Percentiles rank a stretch among this genome's conserved stretches.
phyloP scores from a whole-genome alignment of 73 alveolate genomes.

The Effrenium voratum region DNA sequence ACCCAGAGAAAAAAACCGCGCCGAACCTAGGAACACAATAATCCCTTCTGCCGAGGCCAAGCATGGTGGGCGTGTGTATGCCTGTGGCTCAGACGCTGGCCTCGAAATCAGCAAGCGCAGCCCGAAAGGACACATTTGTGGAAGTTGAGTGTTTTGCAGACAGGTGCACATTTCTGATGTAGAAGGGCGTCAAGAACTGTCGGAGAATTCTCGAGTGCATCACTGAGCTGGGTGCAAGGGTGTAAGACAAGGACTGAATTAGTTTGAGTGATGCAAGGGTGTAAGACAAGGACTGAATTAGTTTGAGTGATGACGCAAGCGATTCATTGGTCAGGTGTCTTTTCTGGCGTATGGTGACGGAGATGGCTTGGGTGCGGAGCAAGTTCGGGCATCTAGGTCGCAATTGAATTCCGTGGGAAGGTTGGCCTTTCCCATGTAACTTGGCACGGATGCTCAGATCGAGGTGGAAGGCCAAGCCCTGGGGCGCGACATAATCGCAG shows the following conservation, averaged over 20 bases:
- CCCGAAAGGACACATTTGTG: too few species aligned
- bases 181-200: conserved; percentile 53
- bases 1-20: neutral
- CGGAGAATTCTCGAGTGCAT: conserved; percentile 40
- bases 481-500: too few species aligned
- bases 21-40: too few species aligned
- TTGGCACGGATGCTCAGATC: too few species aligned
- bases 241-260: neutral
- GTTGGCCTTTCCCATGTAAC: too few species aligned
- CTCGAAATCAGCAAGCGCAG: too few species aligned
- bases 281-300: too few species aligned
- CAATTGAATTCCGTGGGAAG: too few species aligned
- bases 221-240: neutral
- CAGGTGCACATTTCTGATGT: conserved; percentile 79
- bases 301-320: neutral
- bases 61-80: conserved; percentile 87
- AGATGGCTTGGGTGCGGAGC: conserved; percentile 90
- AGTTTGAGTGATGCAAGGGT: neutral
- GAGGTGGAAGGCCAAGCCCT: too few species aligned
- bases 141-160: neutral
- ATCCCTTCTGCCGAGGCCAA: too few species aligned
- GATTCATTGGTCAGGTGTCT: neutral
- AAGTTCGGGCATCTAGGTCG: too few species aligned
- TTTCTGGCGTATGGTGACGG: conserved; percentile 69
- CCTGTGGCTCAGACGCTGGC: neutral